Percentiles rank a stretch among this genome's conserved stretches.
Evolutionary conservation across 2,329 filamentous ascomycete species (phyloP).

Genomic region (Rachicladosporium sp.): DNA sequence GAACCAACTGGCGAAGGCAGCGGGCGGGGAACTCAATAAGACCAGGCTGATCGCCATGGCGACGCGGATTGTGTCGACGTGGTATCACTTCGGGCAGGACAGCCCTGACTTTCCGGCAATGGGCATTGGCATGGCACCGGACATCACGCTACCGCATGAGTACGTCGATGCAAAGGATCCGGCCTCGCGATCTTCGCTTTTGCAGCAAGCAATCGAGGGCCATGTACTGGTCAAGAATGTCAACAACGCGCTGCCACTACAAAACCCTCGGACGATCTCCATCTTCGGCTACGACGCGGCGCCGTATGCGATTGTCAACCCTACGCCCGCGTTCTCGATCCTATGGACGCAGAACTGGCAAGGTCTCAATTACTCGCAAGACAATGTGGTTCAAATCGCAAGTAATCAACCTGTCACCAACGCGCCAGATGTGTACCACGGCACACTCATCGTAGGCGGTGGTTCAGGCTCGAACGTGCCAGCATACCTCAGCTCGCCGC

Average conservation of each 20-base stretch:
- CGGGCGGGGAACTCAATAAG: conserved; percentile 48
- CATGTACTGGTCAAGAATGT: conserved; percentile 54
- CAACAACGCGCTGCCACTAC: conserved; percentile 43
- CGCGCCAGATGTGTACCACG: conserved; percentile 18
- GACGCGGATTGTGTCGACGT: conserved; percentile 38
- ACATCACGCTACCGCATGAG: conserved; percentile 38
- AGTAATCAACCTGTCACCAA: conserved; percentile 18
- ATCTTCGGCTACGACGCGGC: conserved; percentile 49
- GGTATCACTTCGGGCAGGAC: conserved; percentile 43
- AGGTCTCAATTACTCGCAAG: conserved; percentile 2
- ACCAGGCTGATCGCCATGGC: conserved; percentile 51
- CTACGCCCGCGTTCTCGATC: conserved; percentile 1
- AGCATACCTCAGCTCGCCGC: conserved; percentile 23
- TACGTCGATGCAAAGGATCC: conserved; percentile 45
- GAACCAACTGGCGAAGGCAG: conserved; percentile 39
- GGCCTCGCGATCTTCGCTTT: conserved; percentile 34
- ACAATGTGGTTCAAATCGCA: conserved; percentile 17
- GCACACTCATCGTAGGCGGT: conserved; percentile 24
- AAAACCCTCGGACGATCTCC: conserved; percentile 38
- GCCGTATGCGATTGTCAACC: conserved; percentile 1
- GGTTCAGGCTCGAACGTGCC: conserved; percentile 24
- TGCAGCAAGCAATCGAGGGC: conserved; percentile 49
- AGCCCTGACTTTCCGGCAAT: conserved; percentile 26
- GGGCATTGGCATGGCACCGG: conserved; percentile 40
- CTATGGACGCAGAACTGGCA: conserved; percentile 14